Percentiles rank a stretch among this genome's conserved stretches.
Evolutionary conservation across 2,329 filamentous ascomycete species (phyloP).

Genomic region (Lasiodiplodia hormozganensis): DNA sequence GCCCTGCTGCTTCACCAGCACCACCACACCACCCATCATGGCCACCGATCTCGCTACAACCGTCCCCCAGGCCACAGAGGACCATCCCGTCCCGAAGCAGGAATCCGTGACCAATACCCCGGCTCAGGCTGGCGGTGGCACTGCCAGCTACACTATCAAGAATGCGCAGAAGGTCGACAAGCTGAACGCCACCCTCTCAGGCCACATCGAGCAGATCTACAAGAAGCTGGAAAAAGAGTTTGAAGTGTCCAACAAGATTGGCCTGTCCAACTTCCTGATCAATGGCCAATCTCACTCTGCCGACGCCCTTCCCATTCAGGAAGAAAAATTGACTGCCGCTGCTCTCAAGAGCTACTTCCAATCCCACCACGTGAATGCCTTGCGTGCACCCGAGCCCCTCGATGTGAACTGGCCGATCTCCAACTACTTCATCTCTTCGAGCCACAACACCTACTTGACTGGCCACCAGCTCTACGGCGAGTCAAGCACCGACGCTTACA

Average conservation of each 20-base stretch:
- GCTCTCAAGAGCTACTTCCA: conserved; percentile 25
- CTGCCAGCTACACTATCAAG: conserved; percentile 36
- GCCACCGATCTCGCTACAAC: conserved; percentile 21
- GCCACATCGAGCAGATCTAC: conserved; percentile 40
- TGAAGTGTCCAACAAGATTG: conserved; percentile 39
- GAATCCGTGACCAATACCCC: conserved; percentile 22
- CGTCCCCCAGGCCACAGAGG: conserved; percentile 11
- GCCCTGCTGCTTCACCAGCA: conserved; percentile 3
- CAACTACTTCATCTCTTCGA: conserved; percentile 94
- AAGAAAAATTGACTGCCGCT: conserved; percentile 8
- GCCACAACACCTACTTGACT: conserved; percentile 91
- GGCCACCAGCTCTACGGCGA: conserved; percentile 85
- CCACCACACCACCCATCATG: conserved; percentile 7
- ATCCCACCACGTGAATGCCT: conserved; percentile 46
- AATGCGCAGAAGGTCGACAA: conserved; percentile 41
- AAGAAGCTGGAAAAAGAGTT: conserved; percentile 41
- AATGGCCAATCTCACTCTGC: conserved; percentile 23
- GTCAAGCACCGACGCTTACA: conserved; percentile 80
- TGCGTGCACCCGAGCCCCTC: conserved; percentile 51
- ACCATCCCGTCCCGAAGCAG: conserved; percentile 1
- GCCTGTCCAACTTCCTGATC: conserved; percentile 17
- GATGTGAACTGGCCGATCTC: conserved; percentile 74
- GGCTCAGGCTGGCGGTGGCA: conserved; percentile 46
- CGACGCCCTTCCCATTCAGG: conserved; percentile 15
- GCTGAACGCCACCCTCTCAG: conserved; percentile 39